Percentiles rank a stretch among this genome's conserved stretches.
Evolutionary conservation across 2,329 filamentous ascomycete genomes (phyloP).

Genomic region (Fusarium poae): DNA sequence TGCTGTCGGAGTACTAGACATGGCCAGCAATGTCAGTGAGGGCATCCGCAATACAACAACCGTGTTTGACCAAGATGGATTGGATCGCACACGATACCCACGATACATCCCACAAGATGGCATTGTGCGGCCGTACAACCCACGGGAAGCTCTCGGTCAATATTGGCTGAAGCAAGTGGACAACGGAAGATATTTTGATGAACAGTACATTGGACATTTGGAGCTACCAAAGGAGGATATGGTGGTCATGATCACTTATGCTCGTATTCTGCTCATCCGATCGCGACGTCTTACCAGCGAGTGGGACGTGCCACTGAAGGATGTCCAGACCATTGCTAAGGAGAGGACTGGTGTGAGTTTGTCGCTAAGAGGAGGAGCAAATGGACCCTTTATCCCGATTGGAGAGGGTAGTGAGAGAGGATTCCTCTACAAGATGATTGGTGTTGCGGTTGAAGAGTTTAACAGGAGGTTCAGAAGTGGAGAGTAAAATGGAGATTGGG

Average conservation of each 20-base stretch:
- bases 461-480: constrained; percentile 69
- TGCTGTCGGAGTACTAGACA: constrained; percentile 94
- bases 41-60: constrained; percentile 99
- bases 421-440: constrained; percentile 75
- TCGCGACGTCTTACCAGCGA: constrained; percentile 87
- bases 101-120: constrained; percentile 94
- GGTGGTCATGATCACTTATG: constrained; percentile 89
- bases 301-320: constrained; percentile 96
- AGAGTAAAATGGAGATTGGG: constrained; percentile 45
- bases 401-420: constrained; percentile 82
- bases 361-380: constrained; percentile 87
- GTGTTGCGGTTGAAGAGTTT: constrained; percentile 75
- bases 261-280: constrained; percentile 89
- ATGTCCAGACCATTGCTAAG: constrained; percentile 96
- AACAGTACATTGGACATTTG: constrained; percentile 95
- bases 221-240: constrained; percentile 91
- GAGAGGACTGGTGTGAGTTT: constrained; percentile 95
- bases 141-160: constrained; percentile 94
- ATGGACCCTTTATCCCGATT: constrained; percentile 94
- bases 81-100: constrained; percentile 93
- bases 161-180: constrained; percentile 99
- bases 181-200: constrained; percentile 97
- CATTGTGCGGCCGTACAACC: constrained; percentile 92
- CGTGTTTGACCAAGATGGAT: constrained; percentile 93
- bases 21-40: constrained; percentile 96